Base-by-base conservation (phyloP, 2,329 filamentous ascomycete genomes). In the Sporothrix phasma region DNA sequence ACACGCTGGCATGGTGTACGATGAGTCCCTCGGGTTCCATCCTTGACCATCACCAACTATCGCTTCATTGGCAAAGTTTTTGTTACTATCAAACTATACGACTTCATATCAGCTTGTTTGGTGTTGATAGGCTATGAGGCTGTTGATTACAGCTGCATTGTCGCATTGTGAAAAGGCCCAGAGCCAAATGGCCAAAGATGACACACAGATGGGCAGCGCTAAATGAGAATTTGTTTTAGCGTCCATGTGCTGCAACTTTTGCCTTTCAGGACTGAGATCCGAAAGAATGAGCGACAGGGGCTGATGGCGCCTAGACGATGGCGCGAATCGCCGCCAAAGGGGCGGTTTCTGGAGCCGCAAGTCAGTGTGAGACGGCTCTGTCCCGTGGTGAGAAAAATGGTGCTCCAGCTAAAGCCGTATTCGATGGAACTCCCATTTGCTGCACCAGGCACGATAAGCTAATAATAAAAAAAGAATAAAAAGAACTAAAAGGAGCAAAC, bases 401-500 rank as follows among this genome's bases (percentile, higher is more conserved):
- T 22, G 47, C 24, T 3, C 34, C 17, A 37, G 15, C 26, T 34
- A 59, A 41, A 24, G 29, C 22, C 47, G 29, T 47, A 46, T 39
- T 34, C 37, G 45, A 46, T 31, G 24, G 43, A 26, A n/a, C 41
- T 10, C 39, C 39, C 39, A 13, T 17, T 17, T 29, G 46, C 19
- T 39, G 45, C 22, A 37, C 13, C 13, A 2, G 8, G 34, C 13
- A 10, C 10, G 34, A 37, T 10, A 37, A 51, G 51, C 31, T 56
- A 24, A n/a, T 39, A 5, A 56, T 13, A 37, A 49, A 49, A 49
- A n/a, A 22, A 19, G 5, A 47, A 47, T 15, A 7, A 24, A 31
- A 49, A 59, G 41, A 17, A n/a, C n/a, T n/a, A n/a, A n/a, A n/a
- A 64, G 26, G 56, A 51, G 26, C 34, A 43, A 47, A 64, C 54